Conservation (phyloP, 2,329 filamentous ascomycete species). For the Cytospora mali region DNA sequence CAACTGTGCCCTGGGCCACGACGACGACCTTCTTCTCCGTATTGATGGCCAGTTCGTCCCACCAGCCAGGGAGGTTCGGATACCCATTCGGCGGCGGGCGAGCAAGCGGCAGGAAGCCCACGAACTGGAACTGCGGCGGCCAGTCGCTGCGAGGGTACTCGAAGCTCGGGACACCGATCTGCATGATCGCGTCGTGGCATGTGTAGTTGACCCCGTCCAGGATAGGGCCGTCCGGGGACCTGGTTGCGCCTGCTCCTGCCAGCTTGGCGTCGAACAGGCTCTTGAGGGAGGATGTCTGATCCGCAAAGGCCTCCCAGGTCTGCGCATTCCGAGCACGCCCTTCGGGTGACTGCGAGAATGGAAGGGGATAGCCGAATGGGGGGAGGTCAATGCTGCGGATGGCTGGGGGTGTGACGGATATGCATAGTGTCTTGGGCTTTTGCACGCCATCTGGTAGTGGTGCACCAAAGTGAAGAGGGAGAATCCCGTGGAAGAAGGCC, state of each 20-base stretch:
- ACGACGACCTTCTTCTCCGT: constrained; percentile 39
- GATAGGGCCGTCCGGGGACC: constrained; percentile 32
- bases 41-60: constrained; percentile 35
- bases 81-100: constrained; percentile 18
- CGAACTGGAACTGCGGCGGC: constrained; percentile 39
- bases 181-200: constrained; percentile 40
- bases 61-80: constrained; percentile 38
- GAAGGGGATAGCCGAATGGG: constrained; percentile 37
- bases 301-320: constrained; percentile 39
- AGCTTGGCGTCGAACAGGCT: constrained; percentile 35
- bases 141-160: constrained; percentile 44
- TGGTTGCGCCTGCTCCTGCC: constrained; percentile 35
- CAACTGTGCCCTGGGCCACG: constrained; percentile 45
- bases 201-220: constrained; percentile 41
- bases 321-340: constrained; percentile 33
- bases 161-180: constrained; percentile 42
- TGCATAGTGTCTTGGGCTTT: constrained; percentile 35
- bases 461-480: constrained; percentile 40
- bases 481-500: constrained; percentile 41
- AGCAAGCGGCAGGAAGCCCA: constrained; percentile 38
- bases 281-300: constrained; percentile 32
- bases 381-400: constrained; percentile 41
- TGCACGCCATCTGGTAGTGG: constrained; percentile 31
- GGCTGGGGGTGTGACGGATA: constrained; percentile 43
- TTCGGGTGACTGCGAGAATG: constrained; percentile 36